Evolutionary conservation across 352 stramenopile genomes (phyloP), one percentile per base, ranked within the genome.

Genomic region (Peronospora tabacina): DNA sequence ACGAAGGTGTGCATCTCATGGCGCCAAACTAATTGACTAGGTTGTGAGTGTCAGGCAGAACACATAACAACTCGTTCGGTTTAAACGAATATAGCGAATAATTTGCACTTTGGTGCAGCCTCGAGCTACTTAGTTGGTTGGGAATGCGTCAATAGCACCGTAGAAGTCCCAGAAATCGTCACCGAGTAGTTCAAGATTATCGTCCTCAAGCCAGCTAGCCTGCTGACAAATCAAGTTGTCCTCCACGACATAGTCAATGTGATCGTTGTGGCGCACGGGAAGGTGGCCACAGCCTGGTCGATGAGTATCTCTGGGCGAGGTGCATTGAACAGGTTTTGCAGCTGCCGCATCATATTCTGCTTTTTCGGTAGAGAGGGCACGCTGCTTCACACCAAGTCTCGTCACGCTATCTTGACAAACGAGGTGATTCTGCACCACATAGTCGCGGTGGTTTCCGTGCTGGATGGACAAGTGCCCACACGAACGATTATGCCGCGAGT

Each of bases 131-230:
- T 35, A 68, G 3, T 60, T 63, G 7, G 57, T 63, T 7, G 61
- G 61, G 48, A 86, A 70, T 28, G 75, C 75, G 30, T 74, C 75
- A 32, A 86, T 70, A 16, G 79, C 79, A 29, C 68, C 75, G 41
- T 87, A 90, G 40, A 90, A 90, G 36, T 85, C 79, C 79, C 79
- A 90, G 53, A 90, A 90, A 33, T 87, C 79, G 35, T 90, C 79
- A 29, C 79, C 75, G 22, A 90, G 61, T 34, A 90, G 58, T 57
- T 85, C 74, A 8, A 85, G 66, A 19, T 68, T 63, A 41, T 87
- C 76, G 36, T 67, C 61, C 28, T 81, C 70, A 20, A 83, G 59
- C 53, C 75, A 69, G 11, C 66, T 77, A 12, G 64, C 68, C 29
- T 85, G 66, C 41, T 85, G 79, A 39, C 79, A 90, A 38, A 86